These are phyloP conservation scores for Ogataea degrootiae DNA, from an alignment of 805 yeast genomes.

Conservation along the genomic window DNA sequence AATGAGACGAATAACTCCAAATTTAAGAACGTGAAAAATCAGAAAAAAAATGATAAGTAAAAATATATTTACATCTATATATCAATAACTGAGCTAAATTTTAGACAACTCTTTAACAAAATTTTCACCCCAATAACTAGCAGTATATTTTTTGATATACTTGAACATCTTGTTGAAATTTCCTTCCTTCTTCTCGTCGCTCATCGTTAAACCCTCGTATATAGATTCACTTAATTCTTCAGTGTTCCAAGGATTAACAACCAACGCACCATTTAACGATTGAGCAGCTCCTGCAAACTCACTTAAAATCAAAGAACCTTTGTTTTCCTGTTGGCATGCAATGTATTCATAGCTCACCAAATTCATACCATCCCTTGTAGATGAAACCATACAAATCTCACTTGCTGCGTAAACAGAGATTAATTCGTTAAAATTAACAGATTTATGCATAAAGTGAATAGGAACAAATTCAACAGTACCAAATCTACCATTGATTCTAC, in stretches of 20 bases:
- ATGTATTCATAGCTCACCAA: slow-evolving; percentile 93
- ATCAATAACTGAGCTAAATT: slow-evolving; percentile 3
- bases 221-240: slow-evolving; percentile 88
- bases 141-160: slow-evolving; percentile 89
- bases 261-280: slow-evolving; percentile 85
- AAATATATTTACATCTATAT: no score
- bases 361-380: slow-evolving; percentile 98
- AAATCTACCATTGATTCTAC: slow-evolving; percentile 91
- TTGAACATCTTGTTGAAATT: slow-evolving; percentile 81
- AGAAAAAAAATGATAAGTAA: no score
- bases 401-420: slow-evolving; percentile 79
- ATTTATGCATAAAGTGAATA: slow-evolving; percentile 91
- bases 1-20: no score
- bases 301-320: slow-evolving; percentile 82
- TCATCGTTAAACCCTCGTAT: slow-evolving; percentile 79
- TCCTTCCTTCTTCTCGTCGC: slow-evolving; percentile 70
- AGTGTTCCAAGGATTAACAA: slow-evolving; percentile 98
- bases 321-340: slow-evolving; percentile 80
- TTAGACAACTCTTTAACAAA: slow-evolving; percentile 75
- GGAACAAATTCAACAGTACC: slow-evolving; percentile 98
- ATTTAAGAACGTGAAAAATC: no score
- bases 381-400: slow-evolving; percentile 88
- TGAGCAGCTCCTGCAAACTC: slow-evolving; percentile 99
- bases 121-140: slow-evolving; percentile 95
- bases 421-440: slow-evolving; percentile 86